Evolutionary conservation across 345 rosid genomes (phyloP), one percentile per base, ranked within the genome.

Genomic region (Brassica juncea): DNA sequence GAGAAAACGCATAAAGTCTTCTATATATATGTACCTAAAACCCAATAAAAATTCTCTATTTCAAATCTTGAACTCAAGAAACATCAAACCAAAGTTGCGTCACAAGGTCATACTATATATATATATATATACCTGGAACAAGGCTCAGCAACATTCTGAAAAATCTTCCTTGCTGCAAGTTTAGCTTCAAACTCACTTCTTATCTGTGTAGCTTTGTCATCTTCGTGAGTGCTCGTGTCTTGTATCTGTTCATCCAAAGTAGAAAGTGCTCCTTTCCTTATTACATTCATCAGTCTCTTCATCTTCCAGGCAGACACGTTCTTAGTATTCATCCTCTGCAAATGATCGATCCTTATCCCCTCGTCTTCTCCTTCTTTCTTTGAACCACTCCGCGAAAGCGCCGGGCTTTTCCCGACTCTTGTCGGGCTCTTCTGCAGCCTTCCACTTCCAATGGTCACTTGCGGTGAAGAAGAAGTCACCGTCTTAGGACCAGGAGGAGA

Each of bases 281-380:
- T 85, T 0, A 87, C 87, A 39, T 91, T 91, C 77, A 88, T 90
- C 81, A 94, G 66, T 76, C 90, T 83, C 83, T 92, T 94, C 98
- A 94, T 94, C 62, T 88, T 94, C 98, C 98, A 92, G 5, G 98
- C 98, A 0, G 97, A 94, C 2, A 94, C 88, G 70, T 94, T 94
- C 84, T 84, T 91, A 28, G 82, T 84, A 54, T 90, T 92, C 82
- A 92, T 84, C 77, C 87, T 88, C 71, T 94, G 93, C 84, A 94
- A 67, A 83, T 84, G 88, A 59, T 88, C 89, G 42, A 94, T 89
- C 3, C 89, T 83, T 66, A 94, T 89, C 69, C 90, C 90, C n/a
- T 79, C 86, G 0, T 70, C 73, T 1, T 74, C 78, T 10, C 86
- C 84, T 32, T 74, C 85, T 66, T 81, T 84, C 74, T 71, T 86